A percentile compares a stretch with the other conserved stretches of the same genome.
Evolutionary conservation across 176 grass and related monocot species (phyloP).

Genomic region (Oryza coarctata): DNA sequence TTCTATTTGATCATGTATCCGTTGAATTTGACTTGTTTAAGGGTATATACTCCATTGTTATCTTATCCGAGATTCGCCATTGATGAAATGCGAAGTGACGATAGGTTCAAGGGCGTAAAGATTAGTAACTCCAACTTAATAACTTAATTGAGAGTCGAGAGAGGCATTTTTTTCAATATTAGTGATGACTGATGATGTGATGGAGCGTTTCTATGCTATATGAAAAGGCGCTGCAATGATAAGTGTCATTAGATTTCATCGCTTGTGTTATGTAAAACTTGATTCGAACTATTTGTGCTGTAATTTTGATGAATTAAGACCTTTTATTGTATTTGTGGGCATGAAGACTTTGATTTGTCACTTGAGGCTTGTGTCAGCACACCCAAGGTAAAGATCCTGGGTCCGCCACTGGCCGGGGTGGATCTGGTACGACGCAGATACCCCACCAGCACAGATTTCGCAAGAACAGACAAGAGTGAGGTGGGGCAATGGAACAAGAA

Average conservation of each 20-base stretch:
- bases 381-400: neutral
- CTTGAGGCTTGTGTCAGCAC: neutral
- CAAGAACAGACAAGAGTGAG: neutral
- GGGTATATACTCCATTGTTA: too few relatives aligned
- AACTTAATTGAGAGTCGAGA: too few relatives aligned
- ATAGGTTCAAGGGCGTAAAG: too few relatives aligned
- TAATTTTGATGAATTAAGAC: neutral
- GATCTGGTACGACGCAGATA: neutral
- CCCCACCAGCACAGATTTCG: neutral
- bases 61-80: too few relatives aligned
- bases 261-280: neutral
- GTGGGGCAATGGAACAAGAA: slow-evolving; percentile 7
- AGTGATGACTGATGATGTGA: too few relatives aligned
- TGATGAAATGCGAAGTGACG: too few relatives aligned
- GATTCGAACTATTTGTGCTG: neutral
- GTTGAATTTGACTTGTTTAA: too few relatives aligned
- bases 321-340: neutral
- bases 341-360: neutral
- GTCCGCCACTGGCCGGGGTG: neutral
- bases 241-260: neutral
- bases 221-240: neutral
- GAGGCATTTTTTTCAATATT: too few relatives aligned
- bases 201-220: too few relatives aligned
- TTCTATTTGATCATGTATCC: too few relatives aligned
- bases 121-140: too few relatives aligned